Evolutionary conservation across 2,329 filamentous ascomycete genomes (phyloP), one percentile per base, ranked within the genome.

Genomic region (Corynespora cassiicola): DNA sequence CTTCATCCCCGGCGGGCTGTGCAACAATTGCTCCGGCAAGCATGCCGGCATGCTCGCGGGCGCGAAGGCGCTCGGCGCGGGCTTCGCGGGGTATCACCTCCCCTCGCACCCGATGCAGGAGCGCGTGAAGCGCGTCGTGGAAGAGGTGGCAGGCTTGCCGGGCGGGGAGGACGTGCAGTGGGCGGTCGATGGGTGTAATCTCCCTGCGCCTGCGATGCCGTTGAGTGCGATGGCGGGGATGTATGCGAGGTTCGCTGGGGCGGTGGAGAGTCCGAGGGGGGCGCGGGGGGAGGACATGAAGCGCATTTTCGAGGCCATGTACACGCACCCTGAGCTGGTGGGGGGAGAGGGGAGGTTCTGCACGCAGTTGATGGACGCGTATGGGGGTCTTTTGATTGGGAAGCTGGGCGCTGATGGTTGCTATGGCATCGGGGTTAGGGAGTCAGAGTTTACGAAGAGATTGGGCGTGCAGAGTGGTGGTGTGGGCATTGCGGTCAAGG

Each of bases 381-480:
- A 69, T 34, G 27, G 47, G 2, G 72, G 70, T 0, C 18, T 41
- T 0, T 35, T 76, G 0, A 64, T 76, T 23, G 75, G 76, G 2
- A 79, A 79, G 43, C 26, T 78, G 3, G 75, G 75, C 0, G 75
- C 75, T 0, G 75, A 78, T 47, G 75, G 65, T 0, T 78, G 72
- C 31, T 79, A 78, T 47, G 72, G 66, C 0, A 52, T 78, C 6
- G 75, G 68, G 0, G 49, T 78, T 3, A 58, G 68, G n/a, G 61
- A 54, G n/a, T n/a, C n/a, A n/a, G n/a, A n/a, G n/a, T n/a, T n/a
- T n/a, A n/a, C n/a, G 6, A 71, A 66, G 1, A 56, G 68, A 17
- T 46, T 63, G 14, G 74, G 73, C 0, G 50, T 37, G n/a, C 70
- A 72, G 0, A 65, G 62, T 0, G 34, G 61, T 1, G 71, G 69